Evolutionary conservation across 305 asterid species (phyloP).

Genomic region (Rubia tinctorum): DNA sequence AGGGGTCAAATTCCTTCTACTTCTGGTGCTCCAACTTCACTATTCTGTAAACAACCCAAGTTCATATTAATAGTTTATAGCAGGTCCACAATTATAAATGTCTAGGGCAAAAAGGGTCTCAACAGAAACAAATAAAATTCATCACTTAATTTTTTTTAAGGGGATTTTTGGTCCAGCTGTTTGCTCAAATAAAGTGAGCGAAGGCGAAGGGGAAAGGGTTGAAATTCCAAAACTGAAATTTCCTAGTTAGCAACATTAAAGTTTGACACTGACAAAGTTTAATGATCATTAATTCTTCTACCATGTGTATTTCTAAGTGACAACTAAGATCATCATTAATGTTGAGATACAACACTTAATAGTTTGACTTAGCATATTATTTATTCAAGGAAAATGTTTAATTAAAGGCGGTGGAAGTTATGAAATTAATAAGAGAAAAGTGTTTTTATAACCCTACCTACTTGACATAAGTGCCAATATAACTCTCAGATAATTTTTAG

Average conservation of each 20-base stretch:
- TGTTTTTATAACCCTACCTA: no score
- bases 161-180: neutral
- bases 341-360: no score
- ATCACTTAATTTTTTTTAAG: neutral
- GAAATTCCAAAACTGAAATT: conserved; percentile 4
- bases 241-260: neutral
- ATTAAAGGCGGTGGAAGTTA: no score
- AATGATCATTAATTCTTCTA: neutral
- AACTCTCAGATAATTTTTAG: no score
- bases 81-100: neutral
- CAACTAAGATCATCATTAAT: neutral
- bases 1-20: neutral
- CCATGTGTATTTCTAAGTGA: neutral
- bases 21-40: neutral
- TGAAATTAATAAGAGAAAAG: no score
- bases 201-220: neutral
- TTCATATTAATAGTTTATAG: neutral
- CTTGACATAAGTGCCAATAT: no score
- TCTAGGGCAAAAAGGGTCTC: neutral
- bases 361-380: no score
- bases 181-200: neutral
- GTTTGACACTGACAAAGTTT: conserved; percentile 3
- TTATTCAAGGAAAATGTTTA: no score
- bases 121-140: neutral
- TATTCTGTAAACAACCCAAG: neutral